Evolutionary conservation across 805 yeast genomes (phyloP), one percentile per base, ranked within the genome.

Genomic region (Kuraishia hungarica): DNA sequence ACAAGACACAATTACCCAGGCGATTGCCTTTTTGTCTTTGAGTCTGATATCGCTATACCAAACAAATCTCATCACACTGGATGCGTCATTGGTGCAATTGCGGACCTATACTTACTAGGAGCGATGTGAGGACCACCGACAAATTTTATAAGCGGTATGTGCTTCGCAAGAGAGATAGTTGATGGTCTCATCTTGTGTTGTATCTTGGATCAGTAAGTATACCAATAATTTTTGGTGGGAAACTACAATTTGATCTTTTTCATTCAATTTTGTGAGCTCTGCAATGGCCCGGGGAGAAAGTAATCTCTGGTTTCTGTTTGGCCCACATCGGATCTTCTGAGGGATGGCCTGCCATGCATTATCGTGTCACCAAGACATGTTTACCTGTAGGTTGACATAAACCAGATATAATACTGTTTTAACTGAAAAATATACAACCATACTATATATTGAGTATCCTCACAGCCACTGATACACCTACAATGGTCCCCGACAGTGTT

Each of bases 81-180:
- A 26, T 26, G 29, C 29, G 29, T 26, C 29, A 10, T 26, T 26
- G 29, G 29, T 26, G 29, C 29, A 26, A 26, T 26, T 10, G 5
- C 29, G 29, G 29, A 29, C 5, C 56, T 26, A 46, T 48, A 77
- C 82, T 55, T 72, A 73, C 84, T 76, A 60, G 74, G 69, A 56
- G 73, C 67, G 29, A 74, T 65, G 67, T 85, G 89, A 52, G 90
- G 86, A 51, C 91, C 91, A 48, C 97, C 97, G 51, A 90, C 80
- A 67, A 93, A 93, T 65, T 86, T 87, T 72, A 93, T 93, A 68
- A 84, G 75, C 17, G 96, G 97, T 23, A 78, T 75, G 65, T 81
- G 78, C 60, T 67, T 63, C 29, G 73, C 74, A 22, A 72, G 59
- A n/a, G 51, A 15, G 51, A 55, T 57, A 28, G 63, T 17, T 1